Evolutionary conservation across 257 asterid species (phyloP), one percentile per base, ranked within the genome.

Genomic region (Solanum chiquidenum): DNA sequence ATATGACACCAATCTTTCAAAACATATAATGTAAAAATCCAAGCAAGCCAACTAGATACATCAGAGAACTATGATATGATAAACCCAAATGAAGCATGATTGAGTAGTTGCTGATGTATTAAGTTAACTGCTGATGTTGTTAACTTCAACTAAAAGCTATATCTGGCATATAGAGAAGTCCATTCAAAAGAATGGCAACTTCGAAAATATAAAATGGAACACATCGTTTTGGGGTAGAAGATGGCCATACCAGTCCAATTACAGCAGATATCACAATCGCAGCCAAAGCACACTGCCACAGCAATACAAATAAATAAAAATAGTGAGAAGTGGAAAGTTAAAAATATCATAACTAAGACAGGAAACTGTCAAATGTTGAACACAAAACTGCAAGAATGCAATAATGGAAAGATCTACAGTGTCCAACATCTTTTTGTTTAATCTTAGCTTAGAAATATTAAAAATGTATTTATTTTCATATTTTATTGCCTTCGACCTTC

Each of bases 241-340:
- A 82, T 42, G 38, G 86, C 85, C 77, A 89, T 91, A 97, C 99
- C 99, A 97, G 95, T 90, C 99, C 99, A 88, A 95, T 89, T 87
- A 97, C 99, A 91, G 99, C 99, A 83, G 99, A 94, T 88, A 97
- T 94, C 91, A 97, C 99, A 76, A 97, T 96, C 82, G 99, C 99
- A 88, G 99, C 99, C 88, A 97, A 94, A 84, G 90, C 93, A 91
- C 98, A 93, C 99, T 95, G 97, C 92, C 93, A 87, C 93, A 86
- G 69, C 69, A 82, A 82, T 46, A 18, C 10, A 46, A 82, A 49
- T 29, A 52, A 49, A 82, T 49, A 82, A 29, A 82, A 49, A 82
- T 34, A 31, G 66, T 46, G 69, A 82, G 29, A 14, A 49, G 27
- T 49, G 86, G 27, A 82, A 49, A 29, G 69, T 29, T 49, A 18